Evolutionary conservation across 2,329 filamentous ascomycete genomes (phyloP), one percentile per base, ranked within the genome.

Genomic region (Parascedosporium putredinis): DNA sequence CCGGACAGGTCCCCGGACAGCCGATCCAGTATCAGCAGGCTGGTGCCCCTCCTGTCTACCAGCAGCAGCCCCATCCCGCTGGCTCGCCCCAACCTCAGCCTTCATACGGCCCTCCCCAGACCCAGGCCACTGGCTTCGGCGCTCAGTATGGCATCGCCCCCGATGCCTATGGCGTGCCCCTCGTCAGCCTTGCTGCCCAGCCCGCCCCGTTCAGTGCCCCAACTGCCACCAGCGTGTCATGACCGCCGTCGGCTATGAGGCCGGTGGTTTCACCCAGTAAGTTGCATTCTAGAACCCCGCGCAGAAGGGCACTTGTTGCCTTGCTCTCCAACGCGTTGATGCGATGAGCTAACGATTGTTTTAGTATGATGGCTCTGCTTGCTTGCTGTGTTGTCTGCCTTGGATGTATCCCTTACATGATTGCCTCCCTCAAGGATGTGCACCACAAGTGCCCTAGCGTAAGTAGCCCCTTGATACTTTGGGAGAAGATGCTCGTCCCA

Each of bases 321-420:
- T 6, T 7, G n/a, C 24, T 45, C 14, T 25, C 42, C 12, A 5
- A 27, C 8, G 5, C 27, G 42, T 45, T 7, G 42, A 14, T 25
- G 42, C 4, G 34, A 31, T 16, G 22, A 8, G 24, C 24, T 22
- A 18, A 5, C 27, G n/a, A n/a, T 33, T n/a, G n/a, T 49, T 43
- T 36, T 36, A 49, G 47, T 50, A 31, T 51, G 16, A 52, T 58
- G 18, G 57, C 54, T 5, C 54, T 54, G 3, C 18, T 59, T 4
- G 50, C 52, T 6, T 59, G 56, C 31, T 58, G 51, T 27, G 47
- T 58, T 16, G 52, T 51, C 24, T 56, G 55, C 20, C 51, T 58
- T 9, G 56, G 57, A 1, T 59, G 57, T 27, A 55, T 59, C 34
- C 57, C 57, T 0, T 59, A 59, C 44, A 48, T 57, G 16, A 52